These are phyloP conservation scores for Leishmania aethiopica DNA, from an alignment of 208 protist species.

Conservation along the genomic window DNA sequence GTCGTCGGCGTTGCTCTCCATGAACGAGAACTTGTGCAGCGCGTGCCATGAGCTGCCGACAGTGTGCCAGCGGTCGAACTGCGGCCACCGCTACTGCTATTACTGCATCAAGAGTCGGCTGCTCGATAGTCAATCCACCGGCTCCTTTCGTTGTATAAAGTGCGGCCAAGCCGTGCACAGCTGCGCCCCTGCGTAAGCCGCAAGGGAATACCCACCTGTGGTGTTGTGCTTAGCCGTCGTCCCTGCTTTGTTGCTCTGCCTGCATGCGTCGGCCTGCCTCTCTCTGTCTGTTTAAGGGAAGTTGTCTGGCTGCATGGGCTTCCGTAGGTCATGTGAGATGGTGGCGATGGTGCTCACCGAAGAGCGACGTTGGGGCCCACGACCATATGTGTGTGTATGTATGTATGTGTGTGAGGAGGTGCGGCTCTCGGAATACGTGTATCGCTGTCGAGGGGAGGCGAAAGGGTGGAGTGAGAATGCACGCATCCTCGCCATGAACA, in stretches of 20 bases:
- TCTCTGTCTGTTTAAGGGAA: neutral
- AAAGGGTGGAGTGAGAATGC: neutral
- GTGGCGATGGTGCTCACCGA: neutral
- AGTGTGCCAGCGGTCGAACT: slow-evolving; percentile 80
- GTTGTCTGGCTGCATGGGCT: neutral
- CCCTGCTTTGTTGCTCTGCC: neutral
- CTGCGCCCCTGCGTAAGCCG: slow-evolving; percentile 41
- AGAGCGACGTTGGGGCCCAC: neutral
- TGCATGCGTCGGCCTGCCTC: neutral
- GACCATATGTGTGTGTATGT: neutral
- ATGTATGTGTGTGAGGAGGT: neutral
- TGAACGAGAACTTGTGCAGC: slow-evolving; percentile 69
- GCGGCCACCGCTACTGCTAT: slow-evolving; percentile 92
- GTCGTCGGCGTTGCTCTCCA: slow-evolving; percentile 17
- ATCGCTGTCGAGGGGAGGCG: neutral
- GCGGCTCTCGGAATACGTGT: neutral
- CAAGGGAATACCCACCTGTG: neutral
- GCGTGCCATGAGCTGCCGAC: slow-evolving; percentile 71
- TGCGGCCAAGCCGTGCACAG: slow-evolving; percentile 73
- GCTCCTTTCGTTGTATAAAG: slow-evolving; percentile 78
- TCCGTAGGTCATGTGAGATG: neutral
- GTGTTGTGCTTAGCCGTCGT: neutral
- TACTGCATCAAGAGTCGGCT: slow-evolving; percentile 92
- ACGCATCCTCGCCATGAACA: neutral
- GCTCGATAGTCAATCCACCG: slow-evolving; percentile 47